A percentile compares a stretch with the other conserved stretches of the same genome.
phyloP scores from a whole-genome alignment of 768 basidiomycete species.

The Boletellus emodensis region DNA sequence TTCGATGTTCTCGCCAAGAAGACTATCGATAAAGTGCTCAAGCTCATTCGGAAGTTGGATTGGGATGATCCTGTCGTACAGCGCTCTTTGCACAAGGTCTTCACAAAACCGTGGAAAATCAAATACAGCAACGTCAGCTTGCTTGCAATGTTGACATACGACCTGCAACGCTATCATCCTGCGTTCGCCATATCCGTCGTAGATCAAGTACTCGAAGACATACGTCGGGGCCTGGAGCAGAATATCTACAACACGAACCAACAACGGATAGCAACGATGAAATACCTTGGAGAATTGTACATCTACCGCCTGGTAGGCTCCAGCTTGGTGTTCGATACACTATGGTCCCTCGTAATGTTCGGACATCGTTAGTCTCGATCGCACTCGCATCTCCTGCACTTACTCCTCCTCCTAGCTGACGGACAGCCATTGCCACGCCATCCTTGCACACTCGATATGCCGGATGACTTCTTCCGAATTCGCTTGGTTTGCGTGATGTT shows the following conservation, averaged over 20 bases:
- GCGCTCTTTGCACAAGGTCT: slow-evolving; percentile 74
- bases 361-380: slow-evolving; percentile 75
- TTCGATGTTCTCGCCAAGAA: slow-evolving; percentile 90
- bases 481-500: slow-evolving; percentile 88
- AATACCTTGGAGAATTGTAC: slow-evolving; percentile 95
- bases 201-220: slow-evolving; percentile 93
- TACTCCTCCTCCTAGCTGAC: slow-evolving; percentile 55
- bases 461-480: slow-evolving; percentile 94
- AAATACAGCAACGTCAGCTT: slow-evolving; percentile 87
- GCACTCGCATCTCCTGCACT: slow-evolving; percentile 2
- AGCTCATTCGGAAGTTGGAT: slow-evolving; percentile 87
- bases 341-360: slow-evolving; percentile 94
- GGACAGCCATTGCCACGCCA: slow-evolving; percentile 82
- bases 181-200: slow-evolving; percentile 84
- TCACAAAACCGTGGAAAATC: slow-evolving; percentile 98
- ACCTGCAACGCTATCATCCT: slow-evolving; percentile 89
- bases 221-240: slow-evolving; percentile 86
- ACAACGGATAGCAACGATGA: slow-evolving; percentile 83
- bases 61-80: slow-evolving; percentile 78
- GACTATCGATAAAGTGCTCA: slow-evolving; percentile 94
- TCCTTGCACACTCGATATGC: slow-evolving; percentile 75
- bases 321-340: slow-evolving; percentile 82
- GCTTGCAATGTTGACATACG: slow-evolving; percentile 92
- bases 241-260: slow-evolving; percentile 96
- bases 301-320: slow-evolving; percentile 92